phyloP scores from a whole-genome alignment of 805 yeast species.

The Myxozyma nipponensis region DNA sequence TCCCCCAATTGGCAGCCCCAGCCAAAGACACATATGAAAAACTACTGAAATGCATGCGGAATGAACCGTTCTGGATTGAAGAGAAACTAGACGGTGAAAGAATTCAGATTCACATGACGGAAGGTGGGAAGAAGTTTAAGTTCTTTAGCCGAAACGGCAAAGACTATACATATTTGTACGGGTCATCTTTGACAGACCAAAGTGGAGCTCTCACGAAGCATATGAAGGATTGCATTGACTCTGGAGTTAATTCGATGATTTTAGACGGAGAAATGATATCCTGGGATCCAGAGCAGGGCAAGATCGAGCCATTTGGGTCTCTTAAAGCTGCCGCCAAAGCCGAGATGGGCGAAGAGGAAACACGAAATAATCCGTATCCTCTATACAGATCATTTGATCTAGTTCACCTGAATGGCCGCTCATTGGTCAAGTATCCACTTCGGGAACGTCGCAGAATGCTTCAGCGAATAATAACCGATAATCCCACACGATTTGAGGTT shows the following conservation, averaged over 20 bases:
- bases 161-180: constrained; percentile 71
- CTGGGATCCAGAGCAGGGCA: constrained; percentile 54
- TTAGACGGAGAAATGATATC: constrained; percentile 95
- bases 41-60: constrained; percentile 39
- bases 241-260: constrained; percentile 38
- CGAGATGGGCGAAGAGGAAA: constrained; percentile 39
- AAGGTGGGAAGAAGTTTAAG: constrained; percentile 44
- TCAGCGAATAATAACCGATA: constrained; percentile 40
- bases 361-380: constrained; percentile 34
- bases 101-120: constrained; percentile 65
- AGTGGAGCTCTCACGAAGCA: constrained; percentile 55
- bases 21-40: constrained; percentile 49
- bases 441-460: constrained; percentile 54
- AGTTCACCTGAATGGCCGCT: constrained; percentile 60
- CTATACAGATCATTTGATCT: constrained; percentile 63
- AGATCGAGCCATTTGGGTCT: constrained; percentile 73
- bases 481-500: constrained; percentile 23
- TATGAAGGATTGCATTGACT: constrained; percentile 41
- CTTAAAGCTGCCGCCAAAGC: constrained; percentile 66
- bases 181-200: constrained; percentile 42
- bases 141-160: constrained; percentile 65
- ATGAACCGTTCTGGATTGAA: constrained; percentile 62
- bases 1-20: constrained; percentile 71
- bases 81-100: constrained; percentile 95
- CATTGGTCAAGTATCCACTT: constrained; percentile 55